phyloP scores from a whole-genome alignment of 306 rosid species.

The Glycyrrhiza uralensis region DNA sequence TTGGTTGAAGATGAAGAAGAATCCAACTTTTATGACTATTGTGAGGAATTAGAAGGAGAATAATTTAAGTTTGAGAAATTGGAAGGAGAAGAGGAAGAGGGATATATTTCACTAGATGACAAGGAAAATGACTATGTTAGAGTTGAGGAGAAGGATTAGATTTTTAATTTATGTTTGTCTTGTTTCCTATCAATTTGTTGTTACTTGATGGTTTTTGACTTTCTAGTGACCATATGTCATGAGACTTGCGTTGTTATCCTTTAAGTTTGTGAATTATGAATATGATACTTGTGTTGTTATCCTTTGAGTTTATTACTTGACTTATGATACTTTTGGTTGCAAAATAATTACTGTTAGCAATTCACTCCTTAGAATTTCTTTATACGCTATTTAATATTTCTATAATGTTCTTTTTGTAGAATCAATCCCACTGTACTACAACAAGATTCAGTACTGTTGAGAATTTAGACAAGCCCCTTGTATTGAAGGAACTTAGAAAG shows the following conservation, averaged over 20 bases:
- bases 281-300: too few species aligned
- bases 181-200: neutral
- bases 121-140: neutral
- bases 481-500: slow-evolving; percentile 75
- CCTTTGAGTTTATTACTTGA: too few species aligned
- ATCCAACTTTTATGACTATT: neutral
- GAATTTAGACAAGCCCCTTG: slow-evolving; percentile 56
- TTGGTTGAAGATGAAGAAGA: neutral
- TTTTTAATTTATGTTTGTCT: neutral
- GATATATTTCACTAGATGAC: neutral
- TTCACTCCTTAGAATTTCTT: neutral
- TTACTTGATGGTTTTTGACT: neutral
- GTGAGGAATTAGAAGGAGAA: neutral
- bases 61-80: too few species aligned
- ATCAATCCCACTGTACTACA: slow-evolving; percentile 63
- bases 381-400: neutral
- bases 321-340: neutral
- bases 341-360: slow-evolving; percentile 4
- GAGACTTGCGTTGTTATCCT: neutral
- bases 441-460: slow-evolving; percentile 55
- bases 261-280: neutral
- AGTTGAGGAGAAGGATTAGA: neutral
- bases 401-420: slow-evolving; percentile 41
- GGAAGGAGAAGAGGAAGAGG: neutral
- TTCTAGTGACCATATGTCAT: neutral